Evolutionary conservation across 2,329 filamentous ascomycete species (phyloP), one percentile per base, ranked within the genome.

Genomic region (Fonsecaea monophora): DNA sequence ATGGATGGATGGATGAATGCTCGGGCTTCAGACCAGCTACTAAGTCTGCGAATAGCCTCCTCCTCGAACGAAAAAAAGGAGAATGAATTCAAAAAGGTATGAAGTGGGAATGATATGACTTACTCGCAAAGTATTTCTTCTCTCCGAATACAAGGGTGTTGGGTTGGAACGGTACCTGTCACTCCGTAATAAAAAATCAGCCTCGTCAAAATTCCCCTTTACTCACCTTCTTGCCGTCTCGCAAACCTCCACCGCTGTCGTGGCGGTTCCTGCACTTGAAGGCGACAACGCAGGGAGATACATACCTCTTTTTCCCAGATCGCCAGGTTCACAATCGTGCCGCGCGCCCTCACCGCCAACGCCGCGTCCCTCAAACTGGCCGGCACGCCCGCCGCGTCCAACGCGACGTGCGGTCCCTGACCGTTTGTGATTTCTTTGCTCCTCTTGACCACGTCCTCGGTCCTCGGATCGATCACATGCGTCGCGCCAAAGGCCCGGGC

Each of bases 371-470:
- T 74, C 4, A 84, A 71, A n/a, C 79, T 84, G 0, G 78, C 78
- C n/a, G 83, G 80, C 21, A 89, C 85, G 6, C 87, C 87, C 0
- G 87, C 86, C 37, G 86, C 87, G 68, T 90, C 87, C 68, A 89
- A 88, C 0, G 85, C 84, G 1, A 89, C 79, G 71, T 88, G 84
- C 1, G 84, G 85, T 0, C 87, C 87, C 1, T 71, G 61, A 0
- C 72, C 73, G 2, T 80, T 79, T 5, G 82, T 86, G 42, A 88
- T 72, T 21, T 82, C 78, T 55, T 79, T 78, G 0, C 81, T 80
- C 1, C 76, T 76, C 8, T 80, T 74, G 1, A 83, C 80, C 0
- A 87, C 74, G 53, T 86, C 81, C 1, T 72, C 71, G 10, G 81
- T 78, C 13, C 75, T 77, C 2, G 86, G 86, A 72, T 87, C 82